These are phyloP conservation scores for Durusdinium trenchii DNA, from an alignment of 73 alveolate species.

Conservation along the genomic window DNA sequence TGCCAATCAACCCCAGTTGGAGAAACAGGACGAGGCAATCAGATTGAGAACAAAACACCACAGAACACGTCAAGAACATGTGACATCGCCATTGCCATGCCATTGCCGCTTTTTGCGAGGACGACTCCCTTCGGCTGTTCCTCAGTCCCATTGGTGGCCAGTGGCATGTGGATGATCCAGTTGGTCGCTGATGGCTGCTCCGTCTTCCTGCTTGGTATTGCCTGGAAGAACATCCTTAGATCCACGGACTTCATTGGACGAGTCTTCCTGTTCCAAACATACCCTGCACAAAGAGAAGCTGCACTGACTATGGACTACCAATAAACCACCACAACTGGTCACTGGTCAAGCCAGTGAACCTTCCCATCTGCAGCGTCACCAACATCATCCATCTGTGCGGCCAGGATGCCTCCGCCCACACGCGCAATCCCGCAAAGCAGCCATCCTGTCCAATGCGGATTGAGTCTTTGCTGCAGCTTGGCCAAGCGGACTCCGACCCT, in stretches of 20 bases:
- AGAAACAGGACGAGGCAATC: too few species aligned
- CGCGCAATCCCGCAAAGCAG: conserved; percentile 82
- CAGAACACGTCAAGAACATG: too few species aligned
- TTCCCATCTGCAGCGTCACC: too few species aligned
- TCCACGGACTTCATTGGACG: too few species aligned
- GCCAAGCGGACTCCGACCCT: too few species aligned
- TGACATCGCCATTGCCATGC: background rate
- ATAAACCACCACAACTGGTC: too few species aligned
- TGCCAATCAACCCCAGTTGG: too few species aligned
- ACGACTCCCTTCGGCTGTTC: background rate
- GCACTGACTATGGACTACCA: too few species aligned
- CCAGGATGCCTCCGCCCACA: conserved; percentile 58
- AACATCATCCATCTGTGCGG: background rate
- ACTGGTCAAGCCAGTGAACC: too few species aligned
- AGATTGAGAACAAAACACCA: too few species aligned
- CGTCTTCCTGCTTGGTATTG: conserved; percentile 32
- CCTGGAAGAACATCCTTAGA: conserved; percentile 24
- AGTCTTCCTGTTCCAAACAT: too few species aligned
- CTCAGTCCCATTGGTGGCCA: background rate
- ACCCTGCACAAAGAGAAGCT: too few species aligned
- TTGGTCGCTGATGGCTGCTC: conserved; percentile 63
- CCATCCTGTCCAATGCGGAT: conserved; percentile 17
- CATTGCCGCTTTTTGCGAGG: background rate
- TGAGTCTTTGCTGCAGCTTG: background rate
- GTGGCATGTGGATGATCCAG: conserved; percentile 52